Evolutionary conservation across 306 rosid genomes (phyloP).

Genomic region (Mucuna pruriens): DNA sequence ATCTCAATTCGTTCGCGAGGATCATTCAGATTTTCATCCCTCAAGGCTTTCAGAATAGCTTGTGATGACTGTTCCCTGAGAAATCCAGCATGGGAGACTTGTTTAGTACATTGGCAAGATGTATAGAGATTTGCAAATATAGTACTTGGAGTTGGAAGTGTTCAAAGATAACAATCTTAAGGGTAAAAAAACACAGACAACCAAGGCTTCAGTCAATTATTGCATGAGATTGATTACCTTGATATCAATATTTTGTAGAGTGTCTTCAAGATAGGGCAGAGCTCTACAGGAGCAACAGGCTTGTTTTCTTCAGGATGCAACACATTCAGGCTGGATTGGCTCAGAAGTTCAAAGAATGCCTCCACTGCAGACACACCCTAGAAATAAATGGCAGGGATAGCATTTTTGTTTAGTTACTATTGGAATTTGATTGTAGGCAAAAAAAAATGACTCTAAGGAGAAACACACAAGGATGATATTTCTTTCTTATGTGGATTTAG

Average conservation of each 20-base stretch:
- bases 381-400: conserved; percentile 22
- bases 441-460: background rate
- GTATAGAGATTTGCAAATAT: conserved; percentile 30
- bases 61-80: conserved; percentile 80
- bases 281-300: conserved; percentile 91
- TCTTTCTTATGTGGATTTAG: background rate
- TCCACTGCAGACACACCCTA: conserved; percentile 93
- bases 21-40: conserved; percentile 91
- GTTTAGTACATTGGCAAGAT: background rate
- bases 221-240: conserved; percentile 55
- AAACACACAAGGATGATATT: background rate
- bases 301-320: conserved; percentile 88
- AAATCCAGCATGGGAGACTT: conserved; percentile 32
- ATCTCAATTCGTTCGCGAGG: conserved; percentile 93
- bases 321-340: conserved; percentile 87
- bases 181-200: background rate
- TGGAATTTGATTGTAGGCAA: background rate
- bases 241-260: conserved; percentile 78
- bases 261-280: conserved; percentile 93
- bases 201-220: background rate
- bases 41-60: conserved; percentile 82
- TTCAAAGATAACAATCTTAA: conserved; percentile 7
- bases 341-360: conserved; percentile 82
- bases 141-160: conserved; percentile 13
- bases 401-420: background rate